phyloP scores from a whole-genome alignment of 371 early-diverging fungal species.

The Rhizopus sp. region DNA sequence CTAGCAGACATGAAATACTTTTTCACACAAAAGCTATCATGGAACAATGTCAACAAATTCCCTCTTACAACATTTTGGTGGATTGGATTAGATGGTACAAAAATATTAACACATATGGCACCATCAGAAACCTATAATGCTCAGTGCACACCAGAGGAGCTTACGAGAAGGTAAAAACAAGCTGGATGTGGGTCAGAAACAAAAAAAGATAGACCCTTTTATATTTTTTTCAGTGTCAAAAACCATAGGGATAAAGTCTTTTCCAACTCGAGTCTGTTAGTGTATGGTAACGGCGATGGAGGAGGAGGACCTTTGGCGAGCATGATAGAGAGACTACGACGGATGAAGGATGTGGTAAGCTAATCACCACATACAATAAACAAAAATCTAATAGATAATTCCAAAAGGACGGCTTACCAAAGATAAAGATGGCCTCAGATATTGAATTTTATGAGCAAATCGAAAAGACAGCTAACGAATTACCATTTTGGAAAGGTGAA shows the following conservation, averaged over 20 bases:
- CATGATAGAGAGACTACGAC: conserved; percentile 82
- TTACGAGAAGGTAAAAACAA: conserved; percentile 20
- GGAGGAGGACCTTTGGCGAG: conserved; percentile 89
- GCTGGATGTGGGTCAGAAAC: not conserved
- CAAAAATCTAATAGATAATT: conserved; percentile 1
- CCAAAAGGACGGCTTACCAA: conserved; percentile 69
- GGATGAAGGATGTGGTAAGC: conserved; percentile 66
- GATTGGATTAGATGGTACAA: conserved; percentile 47
- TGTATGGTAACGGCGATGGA: conserved; percentile 96
- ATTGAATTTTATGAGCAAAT: conserved; percentile 80
- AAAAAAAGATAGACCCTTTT: not conserved
- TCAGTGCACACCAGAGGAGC: conserved; percentile 40
- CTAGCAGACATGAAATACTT: conserved; percentile 84
- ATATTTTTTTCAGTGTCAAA: conserved; percentile 49
- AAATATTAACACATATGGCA: conserved; percentile 38
- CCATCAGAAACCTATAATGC: conserved; percentile 43
- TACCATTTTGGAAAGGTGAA: conserved; percentile 91
- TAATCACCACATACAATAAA: not conserved
- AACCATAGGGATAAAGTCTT: conserved; percentile 84
- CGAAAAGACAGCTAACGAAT: conserved; percentile 62
- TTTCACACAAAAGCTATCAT: conserved; percentile 94
- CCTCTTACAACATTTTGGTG: conserved; percentile 90
- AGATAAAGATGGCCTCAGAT: conserved; percentile 70
- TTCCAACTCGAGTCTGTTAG: conserved; percentile 78
- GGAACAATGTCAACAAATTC: conserved; percentile 97